phyloP scores from a whole-genome alignment of 1,139 yeast genomes.

The Protomyces gravidus region DNA sequence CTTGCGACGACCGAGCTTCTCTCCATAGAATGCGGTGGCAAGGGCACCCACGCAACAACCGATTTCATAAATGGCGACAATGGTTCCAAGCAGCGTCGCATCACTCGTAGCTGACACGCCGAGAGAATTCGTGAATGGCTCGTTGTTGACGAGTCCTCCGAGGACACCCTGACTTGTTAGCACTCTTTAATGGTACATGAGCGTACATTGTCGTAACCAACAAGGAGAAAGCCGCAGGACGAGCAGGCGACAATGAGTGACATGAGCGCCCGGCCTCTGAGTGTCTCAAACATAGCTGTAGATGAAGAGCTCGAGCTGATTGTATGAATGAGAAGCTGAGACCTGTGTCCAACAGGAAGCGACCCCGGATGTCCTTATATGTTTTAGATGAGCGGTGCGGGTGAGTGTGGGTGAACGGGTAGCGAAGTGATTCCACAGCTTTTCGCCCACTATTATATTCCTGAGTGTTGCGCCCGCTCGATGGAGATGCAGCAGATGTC shows the following conservation, averaged over 20 bases:
- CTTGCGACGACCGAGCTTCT: conserved; percentile 61
- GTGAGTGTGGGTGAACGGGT: too few relatives aligned
- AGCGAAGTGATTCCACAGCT: too few relatives aligned
- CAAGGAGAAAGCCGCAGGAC: conserved; percentile 43
- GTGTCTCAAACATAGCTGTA: not conserved
- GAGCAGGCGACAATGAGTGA: conserved; percentile 4
- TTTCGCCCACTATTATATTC: too few relatives aligned
- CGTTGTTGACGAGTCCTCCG: conserved; percentile 61
- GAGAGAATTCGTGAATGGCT: conserved; percentile 49
- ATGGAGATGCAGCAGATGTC: too few relatives aligned
- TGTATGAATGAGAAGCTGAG: too few relatives aligned
- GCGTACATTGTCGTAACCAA: conserved; percentile 57
- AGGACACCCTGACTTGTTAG: conserved; percentile 48
- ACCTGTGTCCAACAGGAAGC: too few relatives aligned
- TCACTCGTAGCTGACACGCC: not conserved
- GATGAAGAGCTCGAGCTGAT: too few relatives aligned
- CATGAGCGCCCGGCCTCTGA: conserved; percentile 6
- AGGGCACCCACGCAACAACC: conserved; percentile 71
- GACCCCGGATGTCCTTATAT: too few relatives aligned
- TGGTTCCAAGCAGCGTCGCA: conserved; percentile 51
- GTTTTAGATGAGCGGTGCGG: too few relatives aligned
- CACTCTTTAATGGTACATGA: not conserved
- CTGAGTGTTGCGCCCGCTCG: too few relatives aligned
- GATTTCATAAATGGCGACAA: conserved; percentile 66
- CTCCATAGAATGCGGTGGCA: conserved; percentile 61